These are phyloP conservation scores for Cyclocybe aegerita DNA, from an alignment of 768 basidiomycete genomes.

Conservation along the genomic window DNA sequence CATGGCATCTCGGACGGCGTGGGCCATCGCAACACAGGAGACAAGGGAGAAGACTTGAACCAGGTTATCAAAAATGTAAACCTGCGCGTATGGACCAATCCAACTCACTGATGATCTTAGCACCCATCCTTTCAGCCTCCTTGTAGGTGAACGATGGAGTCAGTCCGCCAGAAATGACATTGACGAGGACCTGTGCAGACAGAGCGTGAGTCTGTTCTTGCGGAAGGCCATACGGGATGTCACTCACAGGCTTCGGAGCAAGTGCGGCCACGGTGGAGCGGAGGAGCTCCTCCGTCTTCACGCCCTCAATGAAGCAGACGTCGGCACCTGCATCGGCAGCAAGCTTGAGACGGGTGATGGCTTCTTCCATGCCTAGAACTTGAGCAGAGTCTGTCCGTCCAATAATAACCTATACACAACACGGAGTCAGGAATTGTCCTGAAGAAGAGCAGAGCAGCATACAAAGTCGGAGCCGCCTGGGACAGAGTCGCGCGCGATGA, in stretches of 20 bases:
- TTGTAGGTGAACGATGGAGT: constrained; percentile 72
- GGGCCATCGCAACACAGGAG: constrained; percentile 74
- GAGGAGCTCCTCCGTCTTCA: constrained; percentile 65
- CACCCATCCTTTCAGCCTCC: constrained; percentile 69
- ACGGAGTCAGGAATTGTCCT: too few relatives aligned
- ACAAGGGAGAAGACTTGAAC: constrained; percentile 71
- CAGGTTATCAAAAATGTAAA: background rate
- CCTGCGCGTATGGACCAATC: background rate
- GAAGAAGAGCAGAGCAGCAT: background rate
- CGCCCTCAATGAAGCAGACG: constrained; percentile 81
- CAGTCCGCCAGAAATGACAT: constrained; percentile 77
- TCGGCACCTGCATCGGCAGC: constrained; percentile 76
- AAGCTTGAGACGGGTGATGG: constrained; percentile 60
- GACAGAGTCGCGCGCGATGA: constrained; percentile 72
- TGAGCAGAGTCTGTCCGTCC: constrained; percentile 80
- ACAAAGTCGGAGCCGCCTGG: constrained; percentile 78
- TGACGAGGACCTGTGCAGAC: constrained; percentile 77
- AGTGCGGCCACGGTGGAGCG: constrained; percentile 63
- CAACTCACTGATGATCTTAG: constrained; percentile 73
- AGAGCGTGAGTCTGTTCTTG: background rate
- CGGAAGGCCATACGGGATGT: background rate
- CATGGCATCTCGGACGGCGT: constrained; percentile 80
- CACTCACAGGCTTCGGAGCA: constrained; percentile 66
- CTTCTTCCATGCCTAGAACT: constrained; percentile 79
- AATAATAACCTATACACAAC: constrained; percentile 53